Evolutionary conservation across 352 stramenopile genomes (phyloP), one percentile per base, ranked within the genome.

Genomic region (Phytopythium delawarense): DNA sequence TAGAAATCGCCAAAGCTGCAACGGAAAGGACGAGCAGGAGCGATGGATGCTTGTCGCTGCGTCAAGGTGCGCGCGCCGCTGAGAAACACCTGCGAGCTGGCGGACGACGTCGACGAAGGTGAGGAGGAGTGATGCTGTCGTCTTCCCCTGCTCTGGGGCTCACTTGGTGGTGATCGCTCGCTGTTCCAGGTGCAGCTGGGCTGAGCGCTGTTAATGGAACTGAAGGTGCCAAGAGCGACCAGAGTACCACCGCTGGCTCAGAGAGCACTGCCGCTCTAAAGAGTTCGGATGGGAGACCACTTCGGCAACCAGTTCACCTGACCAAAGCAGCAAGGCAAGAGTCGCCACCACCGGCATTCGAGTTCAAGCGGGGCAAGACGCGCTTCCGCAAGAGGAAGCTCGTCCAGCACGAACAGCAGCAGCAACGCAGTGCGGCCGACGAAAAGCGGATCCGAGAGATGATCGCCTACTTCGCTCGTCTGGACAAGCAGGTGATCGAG

Each of bases 401-500:
- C 11, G 25, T 52, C 2, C 63, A 77, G 57, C 48, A 76, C 6
- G 74, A 79, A 40, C 62, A 60, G 20, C 65, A 75, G 46, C 34
- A 81, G 53, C 61, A 62, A 18, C 67, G 69, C 28, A 57, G 59
- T 20, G 58, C 78, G n/a, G 61, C 84, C 9, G 63, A 80, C 39
- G 57, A 67, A n/a, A 76, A 79, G n/a, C 74, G 72, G 12, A 77
- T 91, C 51, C 67, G 76, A 20, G 79, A 86, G 16, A 60, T 92
- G 30, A 71, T 87, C 20, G 65, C 65, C 25, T 92, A 88, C 55
- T 92, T 89, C 60, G 76, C 78, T 18, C 71, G 57, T 16, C 67
- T 92, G 39, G 83, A 92, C 52, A 57, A 74, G n/a, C 62, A 89
- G 65, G 68, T 69, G 28, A 66, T 92, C 37, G 69, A 72, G 35